Percentiles rank a stretch among this genome's conserved stretches.
Evolutionary conservation across 106 monocot genomes (phyloP).

Genomic region (Phalaenopsis equestris): DNA sequence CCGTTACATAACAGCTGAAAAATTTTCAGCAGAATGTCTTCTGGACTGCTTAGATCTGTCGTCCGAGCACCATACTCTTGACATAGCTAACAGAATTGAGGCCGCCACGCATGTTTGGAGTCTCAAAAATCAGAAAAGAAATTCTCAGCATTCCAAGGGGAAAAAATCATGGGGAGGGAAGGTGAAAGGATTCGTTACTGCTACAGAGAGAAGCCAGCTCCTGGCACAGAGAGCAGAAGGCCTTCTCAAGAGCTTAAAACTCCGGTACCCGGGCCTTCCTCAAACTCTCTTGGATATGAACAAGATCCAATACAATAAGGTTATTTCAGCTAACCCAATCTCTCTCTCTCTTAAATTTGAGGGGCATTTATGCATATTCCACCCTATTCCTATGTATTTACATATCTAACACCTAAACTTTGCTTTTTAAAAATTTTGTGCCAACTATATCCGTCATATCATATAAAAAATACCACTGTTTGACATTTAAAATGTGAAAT

Average conservation of each 20-base stretch:
- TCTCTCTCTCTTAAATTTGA: too few species aligned
- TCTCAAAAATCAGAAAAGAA: conserved; percentile 39
- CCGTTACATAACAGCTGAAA: conserved; percentile 77
- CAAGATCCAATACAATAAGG: conserved; percentile 99
- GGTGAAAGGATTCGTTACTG: conserved; percentile 62
- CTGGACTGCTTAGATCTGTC: conserved; percentile 83
- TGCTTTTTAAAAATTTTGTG: too few species aligned
- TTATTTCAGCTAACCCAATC: not conserved
- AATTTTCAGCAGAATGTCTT: conserved; percentile 95
- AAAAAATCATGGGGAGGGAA: conserved; percentile 83
- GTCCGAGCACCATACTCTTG: conserved; percentile 85
- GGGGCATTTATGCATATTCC: too few species aligned
- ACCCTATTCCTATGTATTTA: too few species aligned
- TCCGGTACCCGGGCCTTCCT: conserved; percentile 82
- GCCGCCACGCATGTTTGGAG: conserved; percentile 84
- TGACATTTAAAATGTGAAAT: too few species aligned
- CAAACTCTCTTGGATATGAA: conserved; percentile 95
- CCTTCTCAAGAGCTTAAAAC: conserved; percentile 64
- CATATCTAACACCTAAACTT: too few species aligned
- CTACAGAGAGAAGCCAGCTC: conserved; percentile 44
- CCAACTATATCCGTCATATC: too few species aligned
- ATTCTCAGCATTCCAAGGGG: conserved; percentile 29
- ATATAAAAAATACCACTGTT: too few species aligned
- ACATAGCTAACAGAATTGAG: conserved; percentile 89
- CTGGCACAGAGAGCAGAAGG: conserved; percentile 64